Percentiles rank a stretch among this genome's conserved stretches.
Evolutionary conservation across 129 eudicot genomes (phyloP).

Genomic region (Flaveria brownii): DNA sequence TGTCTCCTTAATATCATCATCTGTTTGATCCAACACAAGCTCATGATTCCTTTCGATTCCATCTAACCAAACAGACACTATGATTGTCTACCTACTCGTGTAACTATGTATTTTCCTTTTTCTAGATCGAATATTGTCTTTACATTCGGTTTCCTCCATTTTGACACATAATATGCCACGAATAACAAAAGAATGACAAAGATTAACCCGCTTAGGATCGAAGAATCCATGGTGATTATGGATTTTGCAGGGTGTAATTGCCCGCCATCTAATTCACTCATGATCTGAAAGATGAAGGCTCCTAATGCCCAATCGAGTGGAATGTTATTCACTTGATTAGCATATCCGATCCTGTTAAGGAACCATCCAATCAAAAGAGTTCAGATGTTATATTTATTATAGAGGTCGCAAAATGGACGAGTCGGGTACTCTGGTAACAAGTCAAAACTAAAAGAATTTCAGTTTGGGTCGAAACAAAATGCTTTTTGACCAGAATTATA

Average conservation of each 20-base stretch:
- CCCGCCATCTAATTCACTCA: conserved; percentile 32
- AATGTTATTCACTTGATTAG: conserved; percentile 67
- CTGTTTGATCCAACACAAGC: not conserved
- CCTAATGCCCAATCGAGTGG: conserved; percentile 99
- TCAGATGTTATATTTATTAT: not conserved
- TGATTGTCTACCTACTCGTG: conserved; percentile 68
- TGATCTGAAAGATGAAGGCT: conserved; percentile 73
- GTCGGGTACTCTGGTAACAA: not conserved
- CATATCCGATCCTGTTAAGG: conserved; percentile 66
- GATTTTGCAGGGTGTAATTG: conserved; percentile 40
- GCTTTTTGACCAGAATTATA: too few relatives aligned
- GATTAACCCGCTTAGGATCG: conserved; percentile 39
- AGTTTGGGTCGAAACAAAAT: not conserved
- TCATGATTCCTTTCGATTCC: conserved; percentile 16
- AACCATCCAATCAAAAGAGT: conserved; percentile 12
- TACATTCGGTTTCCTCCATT: conserved; percentile 72
- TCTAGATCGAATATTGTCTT: conserved; percentile 92
- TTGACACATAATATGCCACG: conserved; percentile 48
- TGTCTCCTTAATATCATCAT: conserved; percentile 18
- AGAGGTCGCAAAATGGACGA: not conserved
- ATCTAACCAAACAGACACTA: conserved; percentile 29
- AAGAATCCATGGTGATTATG: conserved; percentile 32
- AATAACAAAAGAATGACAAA: conserved; percentile 41
- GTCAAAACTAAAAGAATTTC: not conserved
- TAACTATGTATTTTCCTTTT: conserved; percentile 89